Conservation (phyloP, 2,329 filamentous ascomycete genomes). For the Lecanicillium sp. region DNA sequence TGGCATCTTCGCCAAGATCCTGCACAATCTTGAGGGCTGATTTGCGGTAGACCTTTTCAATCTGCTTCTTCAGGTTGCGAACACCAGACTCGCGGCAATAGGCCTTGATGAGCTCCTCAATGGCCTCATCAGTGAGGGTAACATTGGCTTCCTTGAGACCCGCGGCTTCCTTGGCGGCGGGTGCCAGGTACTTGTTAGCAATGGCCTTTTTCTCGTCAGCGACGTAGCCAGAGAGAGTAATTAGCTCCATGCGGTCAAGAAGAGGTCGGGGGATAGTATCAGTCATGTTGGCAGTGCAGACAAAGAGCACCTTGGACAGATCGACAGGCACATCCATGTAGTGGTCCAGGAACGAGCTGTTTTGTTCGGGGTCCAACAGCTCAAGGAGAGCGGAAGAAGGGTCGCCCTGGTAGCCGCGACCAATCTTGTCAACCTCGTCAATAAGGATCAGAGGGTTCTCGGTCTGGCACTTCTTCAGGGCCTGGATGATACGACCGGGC, state of each 20-base stretch:
- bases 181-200: constrained; percentile 84
- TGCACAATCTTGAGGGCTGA: constrained; percentile 95
- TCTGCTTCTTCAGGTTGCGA: constrained; percentile 97
- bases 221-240: constrained; percentile 92
- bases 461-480: constrained; percentile 97
- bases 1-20: constrained; percentile 78
- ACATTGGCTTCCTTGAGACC: constrained; percentile 89
- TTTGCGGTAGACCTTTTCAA: constrained; percentile 98
- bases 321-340: constrained; percentile 99
- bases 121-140: constrained; percentile 76
- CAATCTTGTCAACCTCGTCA: constrained; percentile 97
- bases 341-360: constrained; percentile 93
- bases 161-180: constrained; percentile 88
- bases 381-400: constrained; percentile 92
- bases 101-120: constrained; percentile 95
- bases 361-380: constrained; percentile 92
- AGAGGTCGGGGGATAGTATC: constrained; percentile 94
- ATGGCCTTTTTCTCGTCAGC: constrained; percentile 99
- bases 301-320: constrained; percentile 93
- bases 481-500: constrained; percentile 94
- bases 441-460: constrained; percentile 96
- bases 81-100: constrained; percentile 98
- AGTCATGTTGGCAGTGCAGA: constrained; percentile 98
- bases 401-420: constrained; percentile 91
- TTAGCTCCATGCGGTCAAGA: constrained; percentile 95